Evolutionary conservation across 1,139 yeast species (phyloP), one percentile per base, ranked within the genome.

Genomic region (Yamadazyma songkhlaensis): DNA sequence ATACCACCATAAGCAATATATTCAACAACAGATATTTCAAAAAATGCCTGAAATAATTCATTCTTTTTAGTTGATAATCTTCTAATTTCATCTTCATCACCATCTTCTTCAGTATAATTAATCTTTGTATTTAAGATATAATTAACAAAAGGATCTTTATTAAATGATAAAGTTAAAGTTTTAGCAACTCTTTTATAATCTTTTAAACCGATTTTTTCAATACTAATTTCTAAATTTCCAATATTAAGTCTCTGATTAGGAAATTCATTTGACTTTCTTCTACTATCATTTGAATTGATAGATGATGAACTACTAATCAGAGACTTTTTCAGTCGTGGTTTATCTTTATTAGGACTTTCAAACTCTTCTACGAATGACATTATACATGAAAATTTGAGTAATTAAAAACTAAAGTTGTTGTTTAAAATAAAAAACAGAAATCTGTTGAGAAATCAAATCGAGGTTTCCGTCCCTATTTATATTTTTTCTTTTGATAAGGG

Each of bases 261-360:
- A 37, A 48, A 35, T 12, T 21, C 13, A n/a, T 26, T 29, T 13
- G 31, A 31, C 25, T 29, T 26, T 9, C 12, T 11, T 24, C 20
- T 10, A 6, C 22, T 17, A 25, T 34, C 29, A 17, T 24, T 36
- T 9, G 35, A 32, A 17, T 11, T 29, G 6, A 31, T 26, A 23
- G 25, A 15, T 4, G 21, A 10, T 6, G 31, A 27, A 30, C 28
- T 33, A 31, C 30, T 59, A 35, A 32, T 62, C 71, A 64, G 72
- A 63, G 71, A 65, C 71, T 55, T 45, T 29, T 60, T 65, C 71
- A 64, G 71, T 64, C 70, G 71, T 40, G 70, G 72, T 55, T 64
- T 63, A 37, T 65, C 64, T 47, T 60, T 61, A 32, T 44, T 39
- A 30, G 48, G 50, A 36, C 65, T 54, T 44, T 64, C 66, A 59